phyloP scores from a whole-genome alignment of 129 eudicot species.

The Artemisia tridentata region DNA sequence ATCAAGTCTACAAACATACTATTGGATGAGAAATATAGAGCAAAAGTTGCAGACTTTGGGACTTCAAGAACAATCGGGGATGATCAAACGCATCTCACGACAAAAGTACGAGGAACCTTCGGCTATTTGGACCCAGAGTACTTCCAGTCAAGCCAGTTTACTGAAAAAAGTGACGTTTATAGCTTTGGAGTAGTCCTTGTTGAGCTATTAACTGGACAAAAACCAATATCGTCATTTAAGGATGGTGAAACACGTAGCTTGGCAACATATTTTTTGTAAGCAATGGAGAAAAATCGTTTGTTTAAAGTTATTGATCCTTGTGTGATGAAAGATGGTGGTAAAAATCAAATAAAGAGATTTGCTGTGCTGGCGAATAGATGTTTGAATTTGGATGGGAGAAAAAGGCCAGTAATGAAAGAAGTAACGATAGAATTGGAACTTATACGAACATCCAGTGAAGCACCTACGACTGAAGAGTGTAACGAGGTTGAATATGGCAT shows the following conservation, averaged over 20 bases:
- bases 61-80: constrained; percentile 26
- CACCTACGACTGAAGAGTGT: neutral
- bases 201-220: constrained; percentile 31
- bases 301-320: constrained; percentile 20
- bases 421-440: constrained; percentile 30
- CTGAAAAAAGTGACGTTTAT: constrained; percentile 10
- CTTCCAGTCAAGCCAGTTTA: too few species aligned
- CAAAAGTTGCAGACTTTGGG: constrained; percentile 36
- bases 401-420: constrained; percentile 33
- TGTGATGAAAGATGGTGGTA: constrained; percentile 9
- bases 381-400: constrained; percentile 30
- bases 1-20: constrained; percentile 11
- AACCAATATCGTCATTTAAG: constrained; percentile 9
- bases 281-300: constrained; percentile 24
- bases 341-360: constrained; percentile 24
- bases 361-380: constrained; percentile 28
- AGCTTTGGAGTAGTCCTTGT: constrained; percentile 37
- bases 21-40: constrained; percentile 10
- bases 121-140: constrained; percentile 32
- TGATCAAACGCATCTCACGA: constrained; percentile 33
- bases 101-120: constrained; percentile 28
- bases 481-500: too few species aligned
- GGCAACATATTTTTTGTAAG: constrained; percentile 16
- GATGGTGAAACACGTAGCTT: constrained; percentile 23
- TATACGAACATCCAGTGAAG: constrained; percentile 13